A percentile compares a stretch with the other conserved stretches of the same genome.
phyloP scores from a whole-genome alignment of 805 yeast genomes.

The Kodamaea leandrae region DNA sequence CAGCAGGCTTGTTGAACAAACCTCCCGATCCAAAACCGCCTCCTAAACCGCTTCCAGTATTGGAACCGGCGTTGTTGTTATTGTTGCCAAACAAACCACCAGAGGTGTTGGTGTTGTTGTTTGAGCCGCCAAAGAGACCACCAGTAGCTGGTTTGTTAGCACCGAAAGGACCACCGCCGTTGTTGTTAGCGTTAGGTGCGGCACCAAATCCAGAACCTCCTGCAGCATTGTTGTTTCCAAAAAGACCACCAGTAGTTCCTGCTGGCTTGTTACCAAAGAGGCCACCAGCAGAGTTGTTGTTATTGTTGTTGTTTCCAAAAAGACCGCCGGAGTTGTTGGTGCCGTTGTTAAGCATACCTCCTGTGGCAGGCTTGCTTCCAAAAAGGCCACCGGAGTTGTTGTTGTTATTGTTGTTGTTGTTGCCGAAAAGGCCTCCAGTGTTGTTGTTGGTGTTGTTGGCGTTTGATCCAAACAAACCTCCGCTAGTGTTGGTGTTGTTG shows the following conservation, averaged over 20 bases:
- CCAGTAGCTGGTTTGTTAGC: conserved; percentile 20
- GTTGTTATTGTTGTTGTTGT: conserved; percentile 16
- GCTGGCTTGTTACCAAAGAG: conserved; percentile 14
- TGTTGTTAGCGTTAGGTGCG: conserved; percentile 7
- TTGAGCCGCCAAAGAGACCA: conserved; percentile 20
- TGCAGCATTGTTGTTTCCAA: conserved; percentile 11
- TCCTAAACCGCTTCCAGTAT: conserved; percentile 20
- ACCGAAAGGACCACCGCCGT: conserved; percentile 20
- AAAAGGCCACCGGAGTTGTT: conserved; percentile 19
- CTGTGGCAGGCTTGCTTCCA: no score
- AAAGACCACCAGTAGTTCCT: conserved; percentile 18
- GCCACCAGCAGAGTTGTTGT: conserved; percentile 18
- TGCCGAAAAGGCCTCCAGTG: conserved; percentile 21
- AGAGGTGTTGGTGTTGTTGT: conserved; percentile 10
- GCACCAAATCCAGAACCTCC: conserved; percentile 12
- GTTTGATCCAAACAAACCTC: conserved; percentile 28
- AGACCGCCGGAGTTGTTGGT: conserved; percentile 39
- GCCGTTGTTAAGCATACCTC: no score
- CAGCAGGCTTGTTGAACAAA: conserved; percentile 27
- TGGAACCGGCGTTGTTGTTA: conserved; percentile 23
- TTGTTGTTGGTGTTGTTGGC: conserved; percentile 15
- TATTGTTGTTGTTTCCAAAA: conserved; percentile 10
- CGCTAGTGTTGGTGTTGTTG: conserved; percentile 13
- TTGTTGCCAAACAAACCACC: conserved; percentile 16
- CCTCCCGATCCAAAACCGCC: conserved; percentile 51